A percentile compares a stretch with the other conserved stretches of the same genome.
phyloP scores from a whole-genome alignment of 768 basidiomycete genomes.

The Mycena venus region DNA sequence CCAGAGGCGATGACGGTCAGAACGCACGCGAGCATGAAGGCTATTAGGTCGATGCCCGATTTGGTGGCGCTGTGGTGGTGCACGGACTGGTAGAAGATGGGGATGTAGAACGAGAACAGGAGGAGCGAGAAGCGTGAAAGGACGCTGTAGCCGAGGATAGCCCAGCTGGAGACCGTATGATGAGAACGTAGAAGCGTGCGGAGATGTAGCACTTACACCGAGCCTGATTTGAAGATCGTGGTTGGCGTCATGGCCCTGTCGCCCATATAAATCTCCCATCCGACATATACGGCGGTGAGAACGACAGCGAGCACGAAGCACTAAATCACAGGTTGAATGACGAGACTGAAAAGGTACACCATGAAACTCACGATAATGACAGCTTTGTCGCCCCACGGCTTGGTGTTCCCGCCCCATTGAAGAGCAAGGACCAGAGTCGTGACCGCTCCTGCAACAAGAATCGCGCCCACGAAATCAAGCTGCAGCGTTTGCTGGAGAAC shows the following conservation, averaged over 20 bases:
- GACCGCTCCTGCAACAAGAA: conserved; percentile 47
- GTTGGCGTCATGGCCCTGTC: conserved; percentile 17
- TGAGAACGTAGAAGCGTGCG: too few relatives aligned
- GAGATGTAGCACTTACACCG: neutral
- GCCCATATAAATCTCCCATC: conserved; percentile 13
- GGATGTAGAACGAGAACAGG: conserved; percentile 29
- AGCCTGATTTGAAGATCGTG: conserved; percentile 6
- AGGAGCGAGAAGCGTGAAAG: conserved; percentile 18
- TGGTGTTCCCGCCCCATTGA: conserved; percentile 58
- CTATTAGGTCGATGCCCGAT: too few relatives aligned
- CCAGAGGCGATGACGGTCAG: too few relatives aligned
- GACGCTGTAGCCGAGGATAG: conserved; percentile 6
- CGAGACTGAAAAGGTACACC: too few relatives aligned
- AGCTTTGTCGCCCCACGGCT: conserved; percentile 49
- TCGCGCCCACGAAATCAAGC: conserved; percentile 55
- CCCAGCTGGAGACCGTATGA: neutral
- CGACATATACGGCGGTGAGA: neutral
- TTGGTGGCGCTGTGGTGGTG: too few relatives aligned
- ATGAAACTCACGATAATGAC: conserved; percentile 22
- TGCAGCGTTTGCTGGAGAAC: conserved; percentile 23
- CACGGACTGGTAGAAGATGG: too few relatives aligned
- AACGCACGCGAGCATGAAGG: too few relatives aligned
- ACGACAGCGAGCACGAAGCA: conserved; percentile 23
- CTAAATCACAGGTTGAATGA: neutral
- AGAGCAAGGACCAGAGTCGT: conserved; percentile 54